Base-by-base conservation (phyloP, 805 yeast genomes). In the Starmera dryadoides region DNA sequence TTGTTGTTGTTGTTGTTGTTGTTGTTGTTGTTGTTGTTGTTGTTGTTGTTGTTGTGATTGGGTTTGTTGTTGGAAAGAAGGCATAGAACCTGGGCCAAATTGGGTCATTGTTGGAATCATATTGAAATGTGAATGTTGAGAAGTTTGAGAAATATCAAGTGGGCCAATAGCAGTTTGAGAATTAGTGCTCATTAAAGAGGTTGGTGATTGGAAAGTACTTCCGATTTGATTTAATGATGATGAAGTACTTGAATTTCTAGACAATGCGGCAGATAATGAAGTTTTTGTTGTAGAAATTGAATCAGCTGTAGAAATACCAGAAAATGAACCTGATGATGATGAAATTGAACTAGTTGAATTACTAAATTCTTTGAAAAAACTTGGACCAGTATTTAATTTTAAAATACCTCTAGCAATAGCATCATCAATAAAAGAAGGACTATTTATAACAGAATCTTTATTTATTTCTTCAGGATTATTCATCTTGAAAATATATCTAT, bases 331-430 rank as follows among this genome's bases (percentile, higher is more conserved):
- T 5, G 17, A 16, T 4, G 32, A 30, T 8, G 17, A 16, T n/a
- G 32, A 30, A 4, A 20, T 20, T 15, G 35, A 32, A 10, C 33
- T 7, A 23, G 36, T 30, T 19, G 6, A 6, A 4, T 2, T 20
- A 11, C 26, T 25, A 17, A 14, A 15, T 11, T 47, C 42, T 16
- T 40, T 48, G 8, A 40, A 23, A 32, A 46, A 42, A 1, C 37
- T 30, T 14, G 48, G 42, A 29, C 45, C 44, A 11, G 40, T 30
- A 2, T 46, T 40, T 18, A 44, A 28, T 9, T 40, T 36, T 5
- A 53, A 35, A 3, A 50, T 49, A 5, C 56, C 56, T 25, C 44
- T 46, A 20, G 42, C 36, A 9, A 53, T 51, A 3, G 55, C 58
- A 14, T 46, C 50, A 15, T 47, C 53, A 14, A 53, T 53, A 39